Conservation (phyloP, 345 rosid species). For the Viola odorata region DNA sequence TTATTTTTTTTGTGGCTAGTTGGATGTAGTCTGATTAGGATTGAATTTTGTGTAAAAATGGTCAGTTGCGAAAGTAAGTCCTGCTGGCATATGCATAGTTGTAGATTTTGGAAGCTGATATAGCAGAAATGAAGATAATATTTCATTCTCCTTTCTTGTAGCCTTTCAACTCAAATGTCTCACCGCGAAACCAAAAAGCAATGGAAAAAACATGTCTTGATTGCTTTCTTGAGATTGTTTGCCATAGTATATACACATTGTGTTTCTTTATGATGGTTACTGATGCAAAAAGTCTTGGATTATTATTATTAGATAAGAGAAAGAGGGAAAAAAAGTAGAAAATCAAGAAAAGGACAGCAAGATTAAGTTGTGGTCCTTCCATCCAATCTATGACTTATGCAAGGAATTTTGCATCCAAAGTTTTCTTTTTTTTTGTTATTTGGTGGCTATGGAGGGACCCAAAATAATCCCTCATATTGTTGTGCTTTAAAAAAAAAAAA, state of each 20-base stretch:
- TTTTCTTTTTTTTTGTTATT: slow-evolving; percentile 10
- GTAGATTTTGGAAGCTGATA: slow-evolving; percentile 14
- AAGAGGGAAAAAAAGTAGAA: too few relatives aligned
- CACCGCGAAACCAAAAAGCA: not conserved
- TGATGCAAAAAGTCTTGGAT: slow-evolving; percentile 3
- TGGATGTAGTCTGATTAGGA: not conserved
- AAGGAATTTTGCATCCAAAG: slow-evolving; percentile 14
- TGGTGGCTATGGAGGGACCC: slow-evolving; percentile 15
- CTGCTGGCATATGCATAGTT: slow-evolving; percentile 1
- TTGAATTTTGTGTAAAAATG: not conserved
- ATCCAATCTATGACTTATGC: slow-evolving; percentile 16
- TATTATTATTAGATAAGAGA: not conserved
- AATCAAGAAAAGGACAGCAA: not conserved
- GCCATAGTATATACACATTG: not conserved
- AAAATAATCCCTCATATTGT: slow-evolving; percentile 11
- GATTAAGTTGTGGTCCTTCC: not conserved
- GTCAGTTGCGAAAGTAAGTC: not conserved
- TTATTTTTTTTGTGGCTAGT: not conserved
- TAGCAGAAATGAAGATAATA: slow-evolving; percentile 18
- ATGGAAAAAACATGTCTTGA: not conserved
- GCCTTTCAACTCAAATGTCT: not conserved
- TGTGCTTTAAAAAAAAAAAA: not conserved
- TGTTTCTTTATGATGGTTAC: not conserved
- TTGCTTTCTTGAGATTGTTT: not conserved
- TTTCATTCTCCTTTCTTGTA: slow-evolving; percentile 1